phyloP scores from a whole-genome alignment of 139 green algal genomes.

The Chlamydomonas eustigma region DNA sequence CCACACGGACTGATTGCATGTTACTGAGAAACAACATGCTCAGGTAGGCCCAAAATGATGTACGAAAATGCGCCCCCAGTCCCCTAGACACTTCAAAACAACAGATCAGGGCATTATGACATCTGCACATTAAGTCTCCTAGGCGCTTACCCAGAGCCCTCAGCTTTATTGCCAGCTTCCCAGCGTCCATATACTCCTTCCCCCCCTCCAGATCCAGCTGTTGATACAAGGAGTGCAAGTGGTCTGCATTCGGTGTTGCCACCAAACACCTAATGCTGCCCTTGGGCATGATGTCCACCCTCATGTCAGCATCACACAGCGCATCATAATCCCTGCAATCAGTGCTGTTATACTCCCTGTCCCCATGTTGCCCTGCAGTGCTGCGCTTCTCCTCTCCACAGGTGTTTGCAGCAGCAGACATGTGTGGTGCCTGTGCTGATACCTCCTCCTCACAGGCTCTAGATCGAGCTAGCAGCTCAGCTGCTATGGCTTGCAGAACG shows the following conservation, averaged over 20 bases:
- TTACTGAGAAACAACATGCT: too few relatives aligned
- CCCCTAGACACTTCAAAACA: too few relatives aligned
- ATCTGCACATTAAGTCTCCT: too few relatives aligned
- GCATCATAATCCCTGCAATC: not conserved
- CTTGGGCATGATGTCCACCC: not conserved
- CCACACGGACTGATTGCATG: too few relatives aligned
- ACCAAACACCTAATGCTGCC: not conserved
- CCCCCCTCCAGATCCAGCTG: not conserved
- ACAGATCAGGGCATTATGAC: too few relatives aligned
- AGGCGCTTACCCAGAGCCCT: not conserved
- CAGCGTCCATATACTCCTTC: not conserved
- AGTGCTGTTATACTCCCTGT: too few relatives aligned
- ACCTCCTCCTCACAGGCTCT: too few relatives aligned
- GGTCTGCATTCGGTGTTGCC: not conserved
- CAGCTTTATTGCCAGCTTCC: not conserved
- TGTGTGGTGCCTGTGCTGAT: too few relatives aligned
- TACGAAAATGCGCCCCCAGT: too few relatives aligned
- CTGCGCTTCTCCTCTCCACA: not conserved
- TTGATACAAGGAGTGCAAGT: not conserved
- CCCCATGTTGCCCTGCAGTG: too few relatives aligned
- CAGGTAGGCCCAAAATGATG: too few relatives aligned
- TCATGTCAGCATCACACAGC: not conserved
- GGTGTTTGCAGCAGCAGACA: not conserved
- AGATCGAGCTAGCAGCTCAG: constrained; percentile 56
- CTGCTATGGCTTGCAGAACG: constrained; percentile 80